Percentiles rank a stretch among this genome's conserved stretches.
phyloP scores from a whole-genome alignment of 164 flowering plant genomes.

The Pachysandra terminalis region DNA sequence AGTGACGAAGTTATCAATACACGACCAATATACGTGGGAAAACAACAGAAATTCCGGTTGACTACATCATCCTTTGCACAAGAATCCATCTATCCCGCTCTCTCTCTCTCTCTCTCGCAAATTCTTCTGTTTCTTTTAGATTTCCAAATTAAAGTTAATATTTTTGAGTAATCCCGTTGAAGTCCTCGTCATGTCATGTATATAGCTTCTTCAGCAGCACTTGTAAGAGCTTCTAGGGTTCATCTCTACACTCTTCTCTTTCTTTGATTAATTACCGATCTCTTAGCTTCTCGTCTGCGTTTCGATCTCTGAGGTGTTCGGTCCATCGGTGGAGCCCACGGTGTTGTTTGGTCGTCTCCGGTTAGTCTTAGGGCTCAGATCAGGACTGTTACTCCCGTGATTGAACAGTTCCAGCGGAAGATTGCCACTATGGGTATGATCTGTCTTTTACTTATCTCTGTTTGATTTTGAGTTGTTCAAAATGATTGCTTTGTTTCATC shows the following conservation, averaged over 20 bases:
- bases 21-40: too few relatives aligned
- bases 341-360: constrained; percentile 59
- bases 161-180: not conserved
- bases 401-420: constrained; percentile 52
- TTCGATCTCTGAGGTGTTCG: constrained; percentile 30
- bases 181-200: too few relatives aligned
- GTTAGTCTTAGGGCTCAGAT: constrained; percentile 57
- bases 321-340: constrained; percentile 53
- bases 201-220: constrained; percentile 17
- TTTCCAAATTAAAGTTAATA: too few relatives aligned
- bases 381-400: constrained; percentile 44
- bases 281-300: constrained; percentile 10
- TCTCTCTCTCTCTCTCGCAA: too few relatives aligned
- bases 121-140: too few relatives aligned
- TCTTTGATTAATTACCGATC: constrained; percentile 17
- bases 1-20: too few relatives aligned
- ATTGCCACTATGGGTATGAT: constrained; percentile 45
- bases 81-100: too few relatives aligned
- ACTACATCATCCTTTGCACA: too few relatives aligned
- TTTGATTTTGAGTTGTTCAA: not conserved
- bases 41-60: too few relatives aligned
- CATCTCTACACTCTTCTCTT: constrained; percentile 8
- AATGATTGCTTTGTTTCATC: not conserved
- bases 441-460: not conserved
- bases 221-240: constrained; percentile 26